Conservation (phyloP, 495 filamentous ascomycete genomes). For the Neurospora sp. region DNA sequence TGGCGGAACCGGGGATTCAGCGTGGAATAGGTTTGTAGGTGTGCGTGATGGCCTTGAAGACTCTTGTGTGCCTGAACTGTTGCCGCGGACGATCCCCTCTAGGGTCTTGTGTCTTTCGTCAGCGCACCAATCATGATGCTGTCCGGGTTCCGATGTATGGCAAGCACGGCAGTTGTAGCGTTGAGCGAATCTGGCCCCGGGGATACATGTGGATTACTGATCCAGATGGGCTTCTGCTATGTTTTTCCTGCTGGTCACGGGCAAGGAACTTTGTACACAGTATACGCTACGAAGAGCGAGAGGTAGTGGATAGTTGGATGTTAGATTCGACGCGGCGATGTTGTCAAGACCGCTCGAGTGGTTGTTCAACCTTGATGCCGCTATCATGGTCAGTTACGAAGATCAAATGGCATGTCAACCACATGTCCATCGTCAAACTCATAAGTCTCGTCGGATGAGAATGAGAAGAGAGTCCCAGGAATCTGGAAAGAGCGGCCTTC, state of each 20-base stretch:
- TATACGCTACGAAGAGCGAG: not conserved
- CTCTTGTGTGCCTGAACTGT: conserved; percentile 1
- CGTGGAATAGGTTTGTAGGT: not conserved
- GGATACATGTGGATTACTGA: not conserved
- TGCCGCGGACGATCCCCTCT: not conserved
- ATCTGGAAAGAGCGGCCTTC: not conserved
- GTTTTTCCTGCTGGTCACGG: not conserved
- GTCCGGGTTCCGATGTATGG: not conserved
- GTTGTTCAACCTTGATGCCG: not conserved
- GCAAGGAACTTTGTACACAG: not conserved
- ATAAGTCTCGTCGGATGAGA: not conserved
- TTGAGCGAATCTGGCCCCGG: not conserved
- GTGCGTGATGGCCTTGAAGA: not conserved
- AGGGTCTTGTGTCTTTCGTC: not conserved
- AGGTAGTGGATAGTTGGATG: not conserved
- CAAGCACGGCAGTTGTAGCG: not conserved
- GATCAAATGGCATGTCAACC: not conserved
- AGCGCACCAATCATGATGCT: not conserved
- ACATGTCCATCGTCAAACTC: not conserved
- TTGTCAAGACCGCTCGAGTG: not conserved
- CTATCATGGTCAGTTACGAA: not conserved
- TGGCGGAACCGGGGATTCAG: not conserved
- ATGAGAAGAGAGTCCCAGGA: not conserved
- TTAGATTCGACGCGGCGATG: not conserved
- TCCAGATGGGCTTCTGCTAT: not conserved